phyloP scores from a whole-genome alignment of 179 eudicot genomes.

The Beta macrorhiza region DNA sequence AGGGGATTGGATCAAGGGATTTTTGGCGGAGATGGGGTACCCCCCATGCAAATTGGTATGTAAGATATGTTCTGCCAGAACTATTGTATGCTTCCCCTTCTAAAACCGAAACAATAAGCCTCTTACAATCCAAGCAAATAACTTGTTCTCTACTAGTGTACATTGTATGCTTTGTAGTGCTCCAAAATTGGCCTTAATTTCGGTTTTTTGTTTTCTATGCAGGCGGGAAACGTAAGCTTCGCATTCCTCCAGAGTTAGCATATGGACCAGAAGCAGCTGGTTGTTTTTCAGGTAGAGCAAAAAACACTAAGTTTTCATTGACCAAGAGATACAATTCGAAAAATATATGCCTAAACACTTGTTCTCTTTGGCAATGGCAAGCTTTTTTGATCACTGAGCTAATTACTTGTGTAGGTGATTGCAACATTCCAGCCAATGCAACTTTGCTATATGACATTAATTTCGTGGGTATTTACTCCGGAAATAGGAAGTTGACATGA shows the following conservation, averaged over 20 bases:
- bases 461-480: conserved; percentile 61
- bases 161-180: not conserved
- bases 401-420: conserved; percentile 55
- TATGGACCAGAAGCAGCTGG: conserved; percentile 98
- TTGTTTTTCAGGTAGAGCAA: conserved; percentile 71
- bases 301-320: not conserved
- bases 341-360: not conserved
- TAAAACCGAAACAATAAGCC: no score
- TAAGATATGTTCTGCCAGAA: no score
- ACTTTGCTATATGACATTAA: conserved; percentile 71
- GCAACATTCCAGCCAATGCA: conserved; percentile 91
- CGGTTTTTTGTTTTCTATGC: not conserved
- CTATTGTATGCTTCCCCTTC: no score
- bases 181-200: not conserved
- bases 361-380: not conserved
- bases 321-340: not conserved
- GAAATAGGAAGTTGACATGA: conserved; percentile 47
- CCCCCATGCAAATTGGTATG: conserved; percentile 86
- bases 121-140: no score
- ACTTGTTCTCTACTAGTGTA: not conserved
- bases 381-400: not conserved
- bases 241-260: conserved; percentile 81
- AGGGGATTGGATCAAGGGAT: conserved; percentile 95
- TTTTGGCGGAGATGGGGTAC: conserved; percentile 85
- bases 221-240: conserved; percentile 89